Evolutionary conservation across 2,329 filamentous ascomycete genomes (phyloP), one percentile per base, ranked within the genome.

Genomic region (Pseudocercospora musae): DNA sequence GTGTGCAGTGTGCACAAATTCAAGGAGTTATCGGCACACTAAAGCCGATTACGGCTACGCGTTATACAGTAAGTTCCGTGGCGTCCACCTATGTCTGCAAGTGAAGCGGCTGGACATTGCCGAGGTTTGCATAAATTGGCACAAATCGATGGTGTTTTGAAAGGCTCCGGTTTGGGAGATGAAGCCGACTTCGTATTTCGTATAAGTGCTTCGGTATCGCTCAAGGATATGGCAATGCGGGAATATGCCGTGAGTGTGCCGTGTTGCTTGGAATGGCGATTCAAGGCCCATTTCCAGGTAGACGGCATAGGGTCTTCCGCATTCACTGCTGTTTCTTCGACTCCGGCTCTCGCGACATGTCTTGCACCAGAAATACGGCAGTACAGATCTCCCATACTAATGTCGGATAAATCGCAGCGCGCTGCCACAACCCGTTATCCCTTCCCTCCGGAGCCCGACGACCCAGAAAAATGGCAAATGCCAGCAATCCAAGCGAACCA

Each of bases 371-470:
- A 37, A 52, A 59, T 4, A 58, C 33, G 5, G 57, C 60, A 1
- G 60, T 65, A 20, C 57, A 48, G 42, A 58, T 55, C 54, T 62
- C 55, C 63, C 63, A 65, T 4, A 46, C 6, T 3, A 52, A 48
- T 7, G 54, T 65, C 4, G 63, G 57, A 58, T 65, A 65, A 21
- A 65, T 62, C 9, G 60, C 53, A 21, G 42, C 20, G 13, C 63
- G 52, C 31, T 65, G 60, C 46, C 55, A 65, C 18, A 65, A 20
- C 8, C 63, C 59, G 2, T 44, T 52, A 3, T 33, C 42, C 7
- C 21, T 27, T n/a, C n/a, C 21, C 21, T 46, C n/a, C 6, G n/a
- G n/a, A 21, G n/a, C 20, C 6, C 21, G 1, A 21, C 42, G 42
- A 11, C 21, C 21, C 44, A 64, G n/a, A 40, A 62, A 57, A 20